These are phyloP conservation scores for Populus hybrid DNA, from an alignment of 441 rosid species.

Conservation along the genomic window DNA sequence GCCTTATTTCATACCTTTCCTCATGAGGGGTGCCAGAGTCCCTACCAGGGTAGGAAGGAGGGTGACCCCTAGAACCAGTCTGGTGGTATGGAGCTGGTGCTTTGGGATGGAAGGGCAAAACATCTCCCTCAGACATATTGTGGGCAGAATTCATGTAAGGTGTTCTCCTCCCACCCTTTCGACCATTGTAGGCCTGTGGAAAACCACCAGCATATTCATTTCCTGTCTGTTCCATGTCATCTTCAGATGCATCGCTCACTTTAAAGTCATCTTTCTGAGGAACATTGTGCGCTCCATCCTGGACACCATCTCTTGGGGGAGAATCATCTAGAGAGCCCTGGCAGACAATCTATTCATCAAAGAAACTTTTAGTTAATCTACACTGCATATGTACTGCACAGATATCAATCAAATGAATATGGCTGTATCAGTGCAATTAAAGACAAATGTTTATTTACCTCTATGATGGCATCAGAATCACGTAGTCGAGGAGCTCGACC, in stretches of 20 bases:
- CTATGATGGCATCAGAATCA: constrained; percentile 93
- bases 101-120: constrained; percentile 30
- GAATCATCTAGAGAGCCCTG: constrained; percentile 64
- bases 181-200: constrained; percentile 37
- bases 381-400: constrained; percentile 12
- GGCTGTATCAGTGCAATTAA: constrained; percentile 14
- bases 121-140: constrained; percentile 45
- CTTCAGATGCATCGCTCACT: constrained; percentile 38
- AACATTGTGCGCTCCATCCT: constrained; percentile 35
- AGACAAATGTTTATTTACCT: constrained; percentile 45
- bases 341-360: constrained; percentile 69
- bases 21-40: constrained; percentile 37
- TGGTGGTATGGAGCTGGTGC: constrained; percentile 26
- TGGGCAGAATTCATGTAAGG: constrained; percentile 33
- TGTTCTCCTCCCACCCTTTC: constrained; percentile 39
- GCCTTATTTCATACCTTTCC: constrained; percentile 44
- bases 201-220: constrained; percentile 35
- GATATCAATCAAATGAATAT: constrained; percentile 10
- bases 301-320: constrained; percentile 37
- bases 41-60: constrained; percentile 30
- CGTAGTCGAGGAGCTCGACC: constrained; percentile 85
- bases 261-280: constrained; percentile 33
- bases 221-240: constrained; percentile 28
- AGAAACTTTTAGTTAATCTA: constrained; percentile 29
- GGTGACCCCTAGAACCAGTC: constrained; percentile 38